These are phyloP conservation scores for Ogataea pini DNA, from an alignment of 805 yeast genomes.

Conservation along the genomic window DNA sequence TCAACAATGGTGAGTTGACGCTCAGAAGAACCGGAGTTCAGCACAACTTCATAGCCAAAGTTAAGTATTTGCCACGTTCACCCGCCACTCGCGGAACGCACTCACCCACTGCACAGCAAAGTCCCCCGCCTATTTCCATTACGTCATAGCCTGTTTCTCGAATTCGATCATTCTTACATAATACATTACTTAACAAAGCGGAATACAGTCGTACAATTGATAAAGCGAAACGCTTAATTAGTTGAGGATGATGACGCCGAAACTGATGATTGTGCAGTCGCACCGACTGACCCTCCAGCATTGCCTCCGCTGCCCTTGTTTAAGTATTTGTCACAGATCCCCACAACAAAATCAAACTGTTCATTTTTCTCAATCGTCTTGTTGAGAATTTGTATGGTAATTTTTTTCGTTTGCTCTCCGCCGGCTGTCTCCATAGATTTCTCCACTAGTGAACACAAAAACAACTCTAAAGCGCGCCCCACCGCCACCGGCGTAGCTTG, in stretches of 20 bases:
- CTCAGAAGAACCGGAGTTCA: too few species aligned
- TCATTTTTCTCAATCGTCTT: conserved; percentile 84
- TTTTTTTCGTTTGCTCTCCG: conserved; percentile 71
- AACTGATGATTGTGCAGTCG: conserved; percentile 1
- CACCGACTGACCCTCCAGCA: too few species aligned
- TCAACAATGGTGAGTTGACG: too few species aligned
- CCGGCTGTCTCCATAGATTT: conserved; percentile 79
- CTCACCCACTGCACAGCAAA: background rate
- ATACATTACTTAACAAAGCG: conserved; percentile 4
- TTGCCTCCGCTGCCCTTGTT: conserved; percentile 10
- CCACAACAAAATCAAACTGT: conserved; percentile 90
- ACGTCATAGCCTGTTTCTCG: conserved; percentile 4
- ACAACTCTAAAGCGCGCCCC: conserved; percentile 90
- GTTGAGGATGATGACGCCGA: conserved; percentile 5
- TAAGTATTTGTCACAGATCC: conserved; percentile 43
- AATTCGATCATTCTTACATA: background rate
- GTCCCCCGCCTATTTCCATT: background rate
- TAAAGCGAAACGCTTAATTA: background rate
- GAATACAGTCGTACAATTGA: background rate
- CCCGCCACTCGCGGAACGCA: too few species aligned
- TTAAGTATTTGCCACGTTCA: too few species aligned
- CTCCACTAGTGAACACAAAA: conserved; percentile 85
- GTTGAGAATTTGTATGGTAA: conserved; percentile 79
- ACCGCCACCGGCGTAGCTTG: conserved; percentile 99
- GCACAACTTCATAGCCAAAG: too few species aligned